Conservation (phyloP, 352 stramenopile species). For the Phytophthora palmivora region DNA sequence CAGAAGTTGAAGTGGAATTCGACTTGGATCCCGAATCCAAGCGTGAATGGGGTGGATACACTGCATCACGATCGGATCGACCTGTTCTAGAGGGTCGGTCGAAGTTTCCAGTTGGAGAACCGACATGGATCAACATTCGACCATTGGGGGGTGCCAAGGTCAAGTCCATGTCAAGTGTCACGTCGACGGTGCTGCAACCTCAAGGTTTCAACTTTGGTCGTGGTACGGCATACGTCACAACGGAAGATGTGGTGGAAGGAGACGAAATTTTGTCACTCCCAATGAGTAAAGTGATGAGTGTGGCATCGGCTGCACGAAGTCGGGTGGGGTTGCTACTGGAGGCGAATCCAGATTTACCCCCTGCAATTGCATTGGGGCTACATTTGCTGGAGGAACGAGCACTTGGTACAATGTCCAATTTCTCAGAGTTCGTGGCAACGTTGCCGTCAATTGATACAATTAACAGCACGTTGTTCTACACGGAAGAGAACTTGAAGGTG, state of each 20-base stretch:
- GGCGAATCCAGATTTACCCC: constrained; percentile 54
- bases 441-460: constrained; percentile 30
- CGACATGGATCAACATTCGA: constrained; percentile 21
- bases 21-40: constrained; percentile 44
- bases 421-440: constrained; percentile 39
- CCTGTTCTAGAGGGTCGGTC: constrained; percentile 30
- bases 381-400: constrained; percentile 57
- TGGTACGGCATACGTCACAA: constrained; percentile 38
- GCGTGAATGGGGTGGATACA: constrained; percentile 17
- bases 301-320: constrained; percentile 34
- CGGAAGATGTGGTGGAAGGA: constrained; percentile 18
- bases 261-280: constrained; percentile 42
- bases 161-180: neutral
- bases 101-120: constrained; percentile 14
- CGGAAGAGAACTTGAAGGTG: constrained; percentile 35
- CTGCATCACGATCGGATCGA: constrained; percentile 23
- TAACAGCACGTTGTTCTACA: constrained; percentile 60
- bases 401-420: constrained; percentile 47
- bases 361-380: constrained; percentile 45
- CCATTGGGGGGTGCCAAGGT: constrained; percentile 12
- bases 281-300: constrained; percentile 49
- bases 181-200: constrained; percentile 35
- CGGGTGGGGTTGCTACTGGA: constrained; percentile 47
- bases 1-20: constrained; percentile 41
- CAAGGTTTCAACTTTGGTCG: constrained; percentile 56